Base-by-base conservation (phyloP, 169 alveolate species). In the Eimeria tenella region DNA sequence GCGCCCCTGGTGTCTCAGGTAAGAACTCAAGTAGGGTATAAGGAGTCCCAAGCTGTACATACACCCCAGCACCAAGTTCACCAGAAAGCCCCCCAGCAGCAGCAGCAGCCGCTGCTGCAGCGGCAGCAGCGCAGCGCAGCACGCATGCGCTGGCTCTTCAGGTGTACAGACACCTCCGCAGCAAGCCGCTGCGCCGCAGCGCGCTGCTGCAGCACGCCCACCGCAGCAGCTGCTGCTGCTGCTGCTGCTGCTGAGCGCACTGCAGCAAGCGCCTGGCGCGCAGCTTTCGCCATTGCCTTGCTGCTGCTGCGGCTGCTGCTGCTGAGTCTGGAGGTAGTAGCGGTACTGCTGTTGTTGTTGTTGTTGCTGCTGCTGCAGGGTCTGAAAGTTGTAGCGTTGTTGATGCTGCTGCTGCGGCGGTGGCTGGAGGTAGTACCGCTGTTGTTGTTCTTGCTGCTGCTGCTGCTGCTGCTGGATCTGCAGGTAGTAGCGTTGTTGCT, bases 61-160 rank as follows among this genome's bases (percentile, higher is more conserved):
- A 68, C 31, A 68, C 77, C 77, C n/a, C n/a, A n/a, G 77, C n/a
- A 17, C 77, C 31, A 68, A 13, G 49, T 68, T 7, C 31, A 68
- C 68, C 11, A 68, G 1, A n/a, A 68, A 17, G n/a, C 77, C 31
- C 77, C 77, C 31, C 77, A 17, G 31, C 31, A 17, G 31, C n/a
- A n/a, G 77, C 49, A 68, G n/a, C 77, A 68, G 31, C 13, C n/a
- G 31, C 77, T 10, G n/a, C 77, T 8, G 31, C 77, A 68, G 77
- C 49, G 31, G 77, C 77, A 68, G 49, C 77, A n/a, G 31, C n/a
- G n/a, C n/a, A n/a, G 42, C 42, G 42, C 42, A 31, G 42, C 42
- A 31, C 42, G 42, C 42, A 31, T 2, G 42, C 42, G 42, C 42
- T 31, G 42, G 42, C 42, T 31, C 42, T 31, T 31, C 42, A 31